Base-by-base conservation (phyloP, 1,139 yeast genomes). In the Taphrina wiesneri region DNA sequence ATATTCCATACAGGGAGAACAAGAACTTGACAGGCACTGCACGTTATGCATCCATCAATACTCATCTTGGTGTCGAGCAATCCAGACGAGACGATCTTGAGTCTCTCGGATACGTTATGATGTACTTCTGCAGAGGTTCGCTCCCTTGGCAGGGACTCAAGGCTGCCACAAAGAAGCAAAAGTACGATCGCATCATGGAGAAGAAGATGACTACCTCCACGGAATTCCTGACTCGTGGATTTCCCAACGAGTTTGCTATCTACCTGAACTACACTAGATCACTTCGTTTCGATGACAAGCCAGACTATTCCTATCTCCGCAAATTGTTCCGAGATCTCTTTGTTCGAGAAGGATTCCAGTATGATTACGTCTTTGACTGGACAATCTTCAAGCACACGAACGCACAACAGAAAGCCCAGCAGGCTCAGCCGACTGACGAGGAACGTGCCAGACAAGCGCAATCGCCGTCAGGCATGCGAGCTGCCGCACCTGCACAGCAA, bases 131-230 rank as follows among this genome's bases (percentile, higher is more conserved):
- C 72, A 83, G 96, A 72, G 99, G 99, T 60, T 91, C 90, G 70
- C 83, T 93, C 74, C 99, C 99, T 62, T 93, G 99, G 99, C 99
- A 93, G 79, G 98, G 99, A 32, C 82, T 93, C 71, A 92, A 92
- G 78, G 99, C 98, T n/a, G 96, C 96, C 70, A 91, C 96, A 47
- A 93, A 93, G 79, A 93, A 93, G 78, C 91, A 93, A 77, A 93
- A 93, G 79, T 93, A 93, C 78, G 97, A 92, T 77, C 84, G 97
- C 70, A 93, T 93, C 74, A 87, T 92, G 90, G 98, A 93, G 76
- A 90, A 90, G 82, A 93, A 93, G 78, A 87, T 93, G 87, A 86
- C 96, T 60, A 90, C 96, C 9, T 90, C 96, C 32, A 85, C 93
- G 61, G 97, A 92, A 74, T 85, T 87, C 32, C 83, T 93, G 73